Base-by-base conservation (phyloP, 208 protist genomes). In the Wallacemonas rigidus region DNA sequence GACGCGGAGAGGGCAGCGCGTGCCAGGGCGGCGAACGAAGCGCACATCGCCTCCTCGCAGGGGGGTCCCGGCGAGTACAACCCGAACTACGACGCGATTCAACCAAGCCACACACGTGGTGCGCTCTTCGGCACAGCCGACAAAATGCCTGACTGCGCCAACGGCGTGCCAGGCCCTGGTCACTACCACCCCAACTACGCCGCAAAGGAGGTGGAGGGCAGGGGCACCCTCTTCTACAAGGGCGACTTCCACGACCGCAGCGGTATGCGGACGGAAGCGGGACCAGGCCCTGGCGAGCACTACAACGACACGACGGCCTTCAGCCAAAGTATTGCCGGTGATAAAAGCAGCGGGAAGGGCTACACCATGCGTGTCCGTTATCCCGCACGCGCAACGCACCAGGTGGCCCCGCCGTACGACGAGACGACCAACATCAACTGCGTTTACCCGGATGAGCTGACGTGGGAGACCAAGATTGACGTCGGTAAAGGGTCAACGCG, bases 341-440 rank as follows among this genome's bases (percentile, higher is more conserved):
- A 88, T 69, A 53, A 64, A 3, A 51, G 35, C n/a, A 57, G 54
- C 39, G 67, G 76, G 11, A 90, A 95, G 65, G 86, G 88, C 55
- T 89, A 76, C 65, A 92, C 86, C 17, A 89, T 93, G 75, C 81
- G 87, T 17, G 82, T 87, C 26, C 84, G 86, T 51, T 95, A 93
- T 76, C 90, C 90, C 6, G 90, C 90, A 1, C 82, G 90, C 15
- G 88, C 84, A 9, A 88, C 82, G 15, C 86, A 95, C 72, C 88
- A 95, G 71, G 75, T 86, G 65, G 87, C 79, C 50, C 70, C 76
- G 45, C 86, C 80, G 11, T 81, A 82, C 45, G 86, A 92, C 74
- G 74, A 76, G 56, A 84, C 77, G 3, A 95, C 85, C 2, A 95
- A 95, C 73, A 86, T 90, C 40, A 95, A 92, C 82, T 91, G 86